These are phyloP conservation scores for Farysia itapuensis DNA, from an alignment of 1,284 basidiomycete genomes.

Conservation along the genomic window DNA sequence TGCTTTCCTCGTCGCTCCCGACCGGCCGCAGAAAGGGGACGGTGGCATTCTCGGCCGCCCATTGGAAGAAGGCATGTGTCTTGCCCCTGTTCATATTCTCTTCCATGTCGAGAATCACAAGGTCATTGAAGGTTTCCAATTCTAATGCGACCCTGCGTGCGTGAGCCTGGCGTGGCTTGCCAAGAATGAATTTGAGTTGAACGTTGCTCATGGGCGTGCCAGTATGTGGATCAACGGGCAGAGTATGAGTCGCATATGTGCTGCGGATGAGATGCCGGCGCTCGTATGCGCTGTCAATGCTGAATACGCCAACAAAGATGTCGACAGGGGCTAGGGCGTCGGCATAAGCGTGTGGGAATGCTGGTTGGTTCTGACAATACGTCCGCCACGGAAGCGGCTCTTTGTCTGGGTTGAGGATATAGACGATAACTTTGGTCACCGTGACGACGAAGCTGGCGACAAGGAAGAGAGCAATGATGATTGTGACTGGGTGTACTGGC, in stretches of 20 bases:
- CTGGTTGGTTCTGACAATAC: conserved; percentile 72
- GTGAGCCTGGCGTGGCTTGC: conserved; percentile 77
- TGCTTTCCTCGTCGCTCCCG: conserved; percentile 1
- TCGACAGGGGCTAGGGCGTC: conserved; percentile 83
- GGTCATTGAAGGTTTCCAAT: conserved; percentile 89
- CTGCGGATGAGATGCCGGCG: conserved; percentile 85
- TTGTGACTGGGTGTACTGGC: conserved; percentile 41
- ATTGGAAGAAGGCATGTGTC: conserved; percentile 76
- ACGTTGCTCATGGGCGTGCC: conserved; percentile 67
- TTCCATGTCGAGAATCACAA: conserved; percentile 76
- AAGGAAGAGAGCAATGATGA: conserved; percentile 39
- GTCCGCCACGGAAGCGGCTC: conserved; percentile 88
- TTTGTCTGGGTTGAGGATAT: conserved; percentile 93
- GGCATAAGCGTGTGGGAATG: conserved; percentile 61
- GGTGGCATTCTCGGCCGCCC: conserved; percentile 87
- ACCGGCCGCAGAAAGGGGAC: conserved; percentile 67
- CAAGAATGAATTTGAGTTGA: conserved; percentile 86
- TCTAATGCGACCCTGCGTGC: conserved; percentile 80
- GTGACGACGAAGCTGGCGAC: conserved; percentile 44
- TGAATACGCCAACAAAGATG: conserved; percentile 87
- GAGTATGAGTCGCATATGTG: conserved; percentile 78
- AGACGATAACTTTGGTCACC: conserved; percentile 67
- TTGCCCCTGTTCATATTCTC: conserved; percentile 95
- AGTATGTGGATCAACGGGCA: conserved; percentile 53
- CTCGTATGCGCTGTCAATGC: conserved; percentile 74